Percentiles rank a stretch among this genome's conserved stretches.
phyloP scores from a whole-genome alignment of 2,329 filamentous ascomycete genomes.

The Penicillium expansum region DNA sequence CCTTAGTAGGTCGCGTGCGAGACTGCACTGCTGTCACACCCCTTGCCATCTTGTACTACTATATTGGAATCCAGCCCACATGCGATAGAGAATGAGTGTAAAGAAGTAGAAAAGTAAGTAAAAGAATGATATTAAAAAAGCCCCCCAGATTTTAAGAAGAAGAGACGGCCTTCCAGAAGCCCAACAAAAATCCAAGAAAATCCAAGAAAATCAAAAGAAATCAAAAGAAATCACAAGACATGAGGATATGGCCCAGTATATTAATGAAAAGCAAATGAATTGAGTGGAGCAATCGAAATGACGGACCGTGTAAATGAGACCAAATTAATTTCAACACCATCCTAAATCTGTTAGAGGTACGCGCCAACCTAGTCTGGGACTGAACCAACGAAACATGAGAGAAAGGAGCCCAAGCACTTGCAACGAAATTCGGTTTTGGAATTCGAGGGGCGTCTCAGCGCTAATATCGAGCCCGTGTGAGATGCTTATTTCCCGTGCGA shows the following conservation, averaged over 20 bases:
- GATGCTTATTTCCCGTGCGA: conserved; percentile 27
- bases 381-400: conserved; percentile 2
- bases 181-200: conserved; percentile 18
- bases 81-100: conserved; percentile 1
- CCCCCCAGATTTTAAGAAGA: conserved; percentile 19
- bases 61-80: conserved; percentile 10
- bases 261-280: conserved; percentile 17
- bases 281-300: conserved; percentile 18
- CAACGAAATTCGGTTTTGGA: neutral
- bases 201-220: conserved; percentile 6
- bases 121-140: conserved; percentile 13
- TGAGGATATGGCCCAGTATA: conserved; percentile 3
- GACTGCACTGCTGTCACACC: conserved; percentile 31
- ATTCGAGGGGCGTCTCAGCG: conserved; percentile 9
- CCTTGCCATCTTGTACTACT: conserved; percentile 27
- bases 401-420: neutral
- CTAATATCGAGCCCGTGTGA: conserved; percentile 8
- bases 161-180: conserved; percentile 44
- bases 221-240: conserved; percentile 6
- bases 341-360: neutral
- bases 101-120: neutral
- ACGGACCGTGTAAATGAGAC: conserved; percentile 22
- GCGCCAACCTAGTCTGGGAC: conserved; percentile 3
- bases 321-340: conserved; percentile 4
- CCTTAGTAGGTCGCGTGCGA: conserved; percentile 26